Evolutionary conservation across 768 basidiomycete species (phyloP).

Genomic region (Hortiboletus campestris): DNA sequence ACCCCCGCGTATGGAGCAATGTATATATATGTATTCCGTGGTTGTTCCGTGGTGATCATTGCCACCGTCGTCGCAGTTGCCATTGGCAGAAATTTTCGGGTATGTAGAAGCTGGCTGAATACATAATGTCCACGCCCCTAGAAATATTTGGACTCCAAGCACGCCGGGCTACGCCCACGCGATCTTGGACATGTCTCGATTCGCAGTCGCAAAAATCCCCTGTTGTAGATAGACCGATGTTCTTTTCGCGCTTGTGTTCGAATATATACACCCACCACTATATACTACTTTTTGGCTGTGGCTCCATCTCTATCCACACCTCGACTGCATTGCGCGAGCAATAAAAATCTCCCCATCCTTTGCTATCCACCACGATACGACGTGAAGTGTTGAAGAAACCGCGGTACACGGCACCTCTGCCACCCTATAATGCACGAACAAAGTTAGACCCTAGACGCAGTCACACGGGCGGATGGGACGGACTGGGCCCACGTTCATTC

Average conservation of each 20-base stretch:
- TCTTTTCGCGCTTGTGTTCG: too few relatives aligned
- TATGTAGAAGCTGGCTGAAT: background rate
- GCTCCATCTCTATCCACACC: slow-evolving; percentile 49
- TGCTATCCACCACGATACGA: slow-evolving; percentile 42
- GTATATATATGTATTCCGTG: too few relatives aligned
- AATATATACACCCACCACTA: background rate
- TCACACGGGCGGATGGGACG: slow-evolving; percentile 26
- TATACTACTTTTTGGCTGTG: too few relatives aligned
- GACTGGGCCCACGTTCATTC: slow-evolving; percentile 68
- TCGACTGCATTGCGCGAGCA: slow-evolving; percentile 55
- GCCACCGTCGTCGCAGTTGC: background rate
- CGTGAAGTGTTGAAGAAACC: slow-evolving; percentile 48
- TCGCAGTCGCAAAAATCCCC: too few relatives aligned
- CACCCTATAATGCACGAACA: slow-evolving; percentile 27
- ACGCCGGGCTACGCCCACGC: too few relatives aligned
- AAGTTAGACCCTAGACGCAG: background rate
- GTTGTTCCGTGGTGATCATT: background rate
- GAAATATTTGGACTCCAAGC: too few relatives aligned
- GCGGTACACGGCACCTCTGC: slow-evolving; percentile 39
- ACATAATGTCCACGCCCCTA: too few relatives aligned
- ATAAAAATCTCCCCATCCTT: slow-evolving; percentile 68
- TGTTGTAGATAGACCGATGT: background rate
- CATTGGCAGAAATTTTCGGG: background rate
- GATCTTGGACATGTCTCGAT: background rate
- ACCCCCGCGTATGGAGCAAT: slow-evolving; percentile 1